Percentiles rank a stretch among this genome's conserved stretches.
Evolutionary conservation across 176 grass and related monocot genomes (phyloP).

Genomic region (Alopecurus myosuroides): DNA sequence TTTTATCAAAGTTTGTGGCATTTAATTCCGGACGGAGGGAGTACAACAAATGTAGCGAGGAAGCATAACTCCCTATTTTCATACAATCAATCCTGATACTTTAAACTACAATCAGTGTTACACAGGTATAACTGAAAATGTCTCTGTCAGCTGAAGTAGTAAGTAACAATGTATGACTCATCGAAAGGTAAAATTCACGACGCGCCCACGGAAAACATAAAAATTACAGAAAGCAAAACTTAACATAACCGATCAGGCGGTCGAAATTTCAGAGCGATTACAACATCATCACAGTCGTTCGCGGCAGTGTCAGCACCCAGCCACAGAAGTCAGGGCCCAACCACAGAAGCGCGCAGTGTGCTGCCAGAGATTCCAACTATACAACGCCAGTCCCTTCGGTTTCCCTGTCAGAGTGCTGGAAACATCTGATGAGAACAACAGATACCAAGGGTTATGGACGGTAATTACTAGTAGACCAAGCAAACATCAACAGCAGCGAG

Average conservation of each 20-base stretch:
- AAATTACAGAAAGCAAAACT: not conserved
- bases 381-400: not conserved
- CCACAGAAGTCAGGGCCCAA: not conserved
- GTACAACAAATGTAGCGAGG: not conserved
- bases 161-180: not conserved
- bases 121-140: not conserved
- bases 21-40: too few species aligned
- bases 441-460: conserved; percentile 21
- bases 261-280: not conserved
- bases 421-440: conserved; percentile 34
- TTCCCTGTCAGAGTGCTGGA: not conserved
- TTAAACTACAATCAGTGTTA: not conserved
- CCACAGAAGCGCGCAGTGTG: not conserved
- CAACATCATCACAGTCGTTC: not conserved
- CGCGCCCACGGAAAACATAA: not conserved
- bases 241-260: not conserved
- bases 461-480: conserved; percentile 3
- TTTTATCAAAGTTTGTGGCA: too few species aligned
- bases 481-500: conserved; percentile 15
- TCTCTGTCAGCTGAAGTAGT: not conserved
- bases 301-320: not conserved
- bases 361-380: conserved; percentile 17
- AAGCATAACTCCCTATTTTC: not conserved
- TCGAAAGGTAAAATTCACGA: not conserved
- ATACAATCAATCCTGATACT: not conserved